Evolutionary conservation across 768 basidiomycete species (phyloP), one percentile per base, ranked within the genome.

Genomic region (Mycena maculata): DNA sequence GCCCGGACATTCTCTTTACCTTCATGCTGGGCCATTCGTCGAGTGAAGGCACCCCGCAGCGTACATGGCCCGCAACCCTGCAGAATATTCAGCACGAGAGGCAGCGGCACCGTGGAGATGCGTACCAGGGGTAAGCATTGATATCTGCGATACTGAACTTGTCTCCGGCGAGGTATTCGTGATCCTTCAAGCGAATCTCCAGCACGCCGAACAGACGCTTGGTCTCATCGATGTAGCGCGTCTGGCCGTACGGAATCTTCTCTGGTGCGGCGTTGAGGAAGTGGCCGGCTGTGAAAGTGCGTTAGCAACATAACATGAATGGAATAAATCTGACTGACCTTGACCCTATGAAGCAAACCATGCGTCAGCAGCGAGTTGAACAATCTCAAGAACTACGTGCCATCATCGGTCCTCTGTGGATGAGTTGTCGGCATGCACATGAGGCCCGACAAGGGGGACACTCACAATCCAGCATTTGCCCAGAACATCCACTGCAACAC

Each of bases 401-500:
- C 64, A 66, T 70, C 69, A 70, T 56, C 42, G 73, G 67, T 45
- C 74, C 47, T 38, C 66, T 67, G 38, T 36, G 10, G 30, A 23
- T n/a, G 31, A n/a, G n/a, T 12, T 28, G 59, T 62, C 16, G 18
- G 15, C 15, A 47, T 6, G 2, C 2, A 12, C 15, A 47, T 6
- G 2, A 6, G 5, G 15, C 15, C 3, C 23, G 3, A 0, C 28
- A 33, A 20, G 18, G 31, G 11, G 1, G 33, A 28, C 20, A 67
- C 66, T 52, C 60, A 62, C 64, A 70, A 28, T 12, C 69, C 69
- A 0, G 50, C 65, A 18, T 70, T 67, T 16, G 79, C 78, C 73
- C 84, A 87, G 68, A 85, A 81, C 38, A 86, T 80, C 86, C 84
- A 86, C 70, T 82, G 83, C 54, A 83, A 49, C 59, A 79, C 78